Percentiles rank a stretch among this genome's conserved stretches.
These are phyloP conservation scores for Fusarium duplospermum DNA, from an alignment of 2,329 filamentous ascomycete species.

Conservation along the genomic window DNA sequence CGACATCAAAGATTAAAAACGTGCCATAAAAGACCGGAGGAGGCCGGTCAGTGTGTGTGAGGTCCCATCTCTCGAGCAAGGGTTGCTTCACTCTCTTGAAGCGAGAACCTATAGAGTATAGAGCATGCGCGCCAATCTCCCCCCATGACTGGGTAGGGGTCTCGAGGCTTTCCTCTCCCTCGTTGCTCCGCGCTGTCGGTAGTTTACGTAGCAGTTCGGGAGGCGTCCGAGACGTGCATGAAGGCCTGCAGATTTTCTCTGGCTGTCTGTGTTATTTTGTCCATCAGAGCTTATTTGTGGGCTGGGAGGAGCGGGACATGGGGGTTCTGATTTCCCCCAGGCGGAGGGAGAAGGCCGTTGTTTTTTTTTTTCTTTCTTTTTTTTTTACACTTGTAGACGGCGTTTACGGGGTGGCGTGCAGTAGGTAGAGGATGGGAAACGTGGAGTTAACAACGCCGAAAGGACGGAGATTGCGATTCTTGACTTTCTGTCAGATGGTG, in stretches of 20 bases:
- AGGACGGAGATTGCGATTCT: neutral
- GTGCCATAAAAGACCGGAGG: slow-evolving; percentile 32
- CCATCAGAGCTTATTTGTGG: neutral
- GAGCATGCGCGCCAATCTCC: neutral
- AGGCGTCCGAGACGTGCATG: slow-evolving; percentile 36
- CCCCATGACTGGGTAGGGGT: neutral
- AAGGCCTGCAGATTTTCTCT: slow-evolving; percentile 4
- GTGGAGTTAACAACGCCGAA: neutral
- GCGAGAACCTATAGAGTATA: neutral
- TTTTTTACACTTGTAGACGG: neutral
- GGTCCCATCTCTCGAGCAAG: slow-evolving; percentile 2
- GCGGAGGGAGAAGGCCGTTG: slow-evolving; percentile 6
- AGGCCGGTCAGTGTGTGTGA: slow-evolving; percentile 17
- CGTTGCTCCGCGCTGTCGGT: slow-evolving; percentile 9
- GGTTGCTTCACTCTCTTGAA: neutral
- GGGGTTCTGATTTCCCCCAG: neutral
- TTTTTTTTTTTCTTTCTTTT: neutral
- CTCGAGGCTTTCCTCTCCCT: neutral
- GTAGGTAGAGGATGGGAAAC: neutral
- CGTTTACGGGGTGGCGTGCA: neutral
- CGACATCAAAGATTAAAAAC: slow-evolving; percentile 9
- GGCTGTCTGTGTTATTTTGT: neutral
- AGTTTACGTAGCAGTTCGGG: slow-evolving; percentile 32
- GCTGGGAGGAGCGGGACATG: neutral
- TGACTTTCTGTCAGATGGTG: neutral